Conservation (phyloP, 805 yeast genomes). For the Candida lessepsii region DNA sequence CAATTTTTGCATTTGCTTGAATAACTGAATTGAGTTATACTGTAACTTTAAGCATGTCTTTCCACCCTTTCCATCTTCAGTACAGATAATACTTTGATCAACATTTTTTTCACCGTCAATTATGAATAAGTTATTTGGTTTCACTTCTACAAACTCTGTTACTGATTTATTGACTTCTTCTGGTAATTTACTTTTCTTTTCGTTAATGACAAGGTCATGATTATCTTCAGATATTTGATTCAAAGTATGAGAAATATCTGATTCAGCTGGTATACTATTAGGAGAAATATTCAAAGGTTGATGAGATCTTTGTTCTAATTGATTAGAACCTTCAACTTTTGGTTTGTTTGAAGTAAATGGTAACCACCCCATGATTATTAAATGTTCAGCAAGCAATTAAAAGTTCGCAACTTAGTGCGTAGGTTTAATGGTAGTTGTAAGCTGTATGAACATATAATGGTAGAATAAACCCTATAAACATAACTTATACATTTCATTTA, state of each 20-base stretch:
- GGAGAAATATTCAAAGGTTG: conserved; percentile 20
- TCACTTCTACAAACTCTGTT: conserved; percentile 27
- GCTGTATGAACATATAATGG: too few relatives aligned
- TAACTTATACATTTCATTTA: conserved; percentile 26
- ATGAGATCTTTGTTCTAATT: conserved; percentile 29
- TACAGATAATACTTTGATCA: conserved; percentile 45
- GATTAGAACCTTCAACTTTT: conserved; percentile 10
- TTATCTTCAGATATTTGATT: conserved; percentile 23
- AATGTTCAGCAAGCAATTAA: too few relatives aligned
- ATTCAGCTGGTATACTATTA: conserved; percentile 7
- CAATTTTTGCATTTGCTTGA: conserved; percentile 48
- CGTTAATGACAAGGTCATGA: conserved; percentile 11
- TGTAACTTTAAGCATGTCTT: conserved; percentile 47
- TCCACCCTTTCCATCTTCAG: conserved; percentile 42
- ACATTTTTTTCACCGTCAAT: conserved; percentile 43
- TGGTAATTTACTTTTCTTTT: conserved; percentile 4
- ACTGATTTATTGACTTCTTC: conserved; percentile 23
- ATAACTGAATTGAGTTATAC: conserved; percentile 39
- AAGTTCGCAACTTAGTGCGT: too few relatives aligned
- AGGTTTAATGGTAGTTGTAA: too few relatives aligned
- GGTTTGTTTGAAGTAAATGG: conserved; percentile 9
- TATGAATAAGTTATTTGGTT: conserved; percentile 35
- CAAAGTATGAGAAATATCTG: conserved; percentile 29
- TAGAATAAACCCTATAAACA: conserved; percentile 27
- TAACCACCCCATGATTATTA: conserved; percentile 17